These are phyloP conservation scores for Rutidosis leptorrhynchoides DNA, from an alignment of 129 eudicot species.

Conservation along the genomic window DNA sequence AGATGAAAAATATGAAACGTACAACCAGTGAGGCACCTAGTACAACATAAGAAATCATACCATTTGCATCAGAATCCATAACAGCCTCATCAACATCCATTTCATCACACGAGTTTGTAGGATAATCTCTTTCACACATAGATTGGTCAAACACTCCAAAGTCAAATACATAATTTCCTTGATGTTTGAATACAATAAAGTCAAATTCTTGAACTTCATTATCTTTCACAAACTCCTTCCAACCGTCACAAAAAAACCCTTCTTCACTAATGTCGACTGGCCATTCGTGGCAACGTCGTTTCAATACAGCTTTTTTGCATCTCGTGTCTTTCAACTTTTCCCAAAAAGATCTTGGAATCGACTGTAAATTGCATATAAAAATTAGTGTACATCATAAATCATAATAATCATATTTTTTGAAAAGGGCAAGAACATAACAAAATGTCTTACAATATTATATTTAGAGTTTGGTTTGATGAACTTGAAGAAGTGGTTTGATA, in stretches of 20 bases:
- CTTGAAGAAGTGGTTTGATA: too few relatives aligned
- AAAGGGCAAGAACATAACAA: too few relatives aligned
- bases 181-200: slow-evolving; percentile 35
- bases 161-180: slow-evolving; percentile 29
- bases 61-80: neutral
- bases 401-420: too few relatives aligned
- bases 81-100: neutral
- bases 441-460: too few relatives aligned
- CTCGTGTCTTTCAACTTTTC: neutral
- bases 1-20: neutral
- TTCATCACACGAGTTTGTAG: neutral
- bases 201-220: slow-evolving; percentile 32
- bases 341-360: slow-evolving; percentile 25
- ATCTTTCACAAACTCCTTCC: slow-evolving; percentile 29
- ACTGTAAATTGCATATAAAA: slow-evolving; percentile 7
- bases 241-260: slow-evolving; percentile 26
- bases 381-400: too few relatives aligned
- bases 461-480: too few relatives aligned
- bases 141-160: slow-evolving; percentile 35
- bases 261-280: slow-evolving; percentile 15
- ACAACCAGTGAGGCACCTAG: neutral
- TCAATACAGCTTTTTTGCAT: slow-evolving; percentile 1
- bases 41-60: slow-evolving; percentile 19
- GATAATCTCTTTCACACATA: slow-evolving; percentile 22
- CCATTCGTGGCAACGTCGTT: slow-evolving; percentile 19